Evolutionary conservation across 805 yeast species (phyloP), one percentile per base, ranked within the genome.

Genomic region (Pichia sporocuriosa): DNA sequence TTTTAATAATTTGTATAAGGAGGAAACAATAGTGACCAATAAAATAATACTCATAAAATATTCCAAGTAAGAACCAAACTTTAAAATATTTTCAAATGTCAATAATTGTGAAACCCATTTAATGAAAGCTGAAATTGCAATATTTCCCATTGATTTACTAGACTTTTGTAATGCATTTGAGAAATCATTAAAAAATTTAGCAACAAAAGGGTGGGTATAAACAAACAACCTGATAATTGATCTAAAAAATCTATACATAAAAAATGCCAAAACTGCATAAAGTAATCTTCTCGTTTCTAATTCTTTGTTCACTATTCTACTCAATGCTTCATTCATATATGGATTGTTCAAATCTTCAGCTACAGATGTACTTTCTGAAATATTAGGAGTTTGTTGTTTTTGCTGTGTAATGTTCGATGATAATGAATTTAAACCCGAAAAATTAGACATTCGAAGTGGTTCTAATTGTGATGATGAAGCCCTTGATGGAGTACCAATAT

Each of bases 301-400:
- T 39, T 70, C 72, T 44, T 63, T 63, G 48, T 70, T 68, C 2
- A 66, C 61, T 44, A 72, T 74, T 27, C 79, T 52, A 4, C 58
- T 35, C 39, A 72, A 55, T 1, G 79, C 79, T 28, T 64, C 56
- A 37, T 57, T 58, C 44, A 74, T 65, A 28, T 36, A 39, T 6
- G 47, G 43, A 16, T 40, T 32, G 17, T 44, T 31, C 20, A 44
- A 30, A 19, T 39, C 41, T 21, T 44, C 35, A 12, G 37, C 16
- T 6, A 35, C 8, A 4, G 37, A 17, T 15, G 22, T 25, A 10
- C 24, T 20, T 23, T 29, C 26, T 15, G 15, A 30, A 17, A 5
- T 23, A 12, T 22, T 22, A 4, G 21, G 6, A 13, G 25, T 20
- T n/a, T n/a, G n/a, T n/a, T n/a, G n/a, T n/a, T n/a, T n/a, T n/a